Evolutionary conservation across 2,329 filamentous ascomycete species (phyloP).

Genomic region (Ophiostoma montium): DNA sequence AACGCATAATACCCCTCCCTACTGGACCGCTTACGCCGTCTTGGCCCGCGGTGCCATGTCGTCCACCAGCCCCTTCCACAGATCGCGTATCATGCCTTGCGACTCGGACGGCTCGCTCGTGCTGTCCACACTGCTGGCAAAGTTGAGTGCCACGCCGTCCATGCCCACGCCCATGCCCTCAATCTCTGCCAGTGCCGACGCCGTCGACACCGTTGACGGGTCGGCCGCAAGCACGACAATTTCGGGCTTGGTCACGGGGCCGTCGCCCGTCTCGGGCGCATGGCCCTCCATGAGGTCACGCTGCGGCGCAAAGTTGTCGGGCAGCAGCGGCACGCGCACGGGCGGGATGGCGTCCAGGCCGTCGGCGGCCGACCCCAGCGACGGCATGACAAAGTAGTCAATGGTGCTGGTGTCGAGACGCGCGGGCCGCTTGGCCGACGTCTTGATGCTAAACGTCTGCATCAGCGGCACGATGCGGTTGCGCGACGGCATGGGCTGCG

Average conservation of each 20-base stretch:
- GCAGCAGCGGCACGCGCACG: slow-evolving; percentile 44
- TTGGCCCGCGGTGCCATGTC: slow-evolving; percentile 10
- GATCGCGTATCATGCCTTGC: slow-evolving; percentile 34
- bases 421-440: slow-evolving; percentile 27
- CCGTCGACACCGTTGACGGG: slow-evolving; percentile 36
- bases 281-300: slow-evolving; percentile 28
- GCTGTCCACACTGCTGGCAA: slow-evolving; percentile 20
- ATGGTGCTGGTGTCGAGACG: slow-evolving; percentile 25
- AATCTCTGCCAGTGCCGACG: slow-evolving; percentile 38
- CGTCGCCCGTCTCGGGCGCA: slow-evolving; percentile 28
- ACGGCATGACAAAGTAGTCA: slow-evolving; percentile 40
- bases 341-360: slow-evolving; percentile 21
- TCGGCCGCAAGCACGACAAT: slow-evolving; percentile 43
- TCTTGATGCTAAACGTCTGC: slow-evolving; percentile 51
- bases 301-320: slow-evolving; percentile 39
- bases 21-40: background rate
- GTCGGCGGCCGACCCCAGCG: slow-evolving; percentile 11
- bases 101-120: slow-evolving; percentile 12
- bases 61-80: slow-evolving; percentile 38
- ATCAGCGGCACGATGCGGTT: slow-evolving; percentile 41
- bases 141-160: slow-evolving; percentile 42
- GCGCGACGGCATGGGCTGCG: slow-evolving; percentile 26
- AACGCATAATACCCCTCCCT: background rate
- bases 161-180: slow-evolving; percentile 41
- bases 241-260: slow-evolving; percentile 27